These are phyloP conservation scores for Colletotrichum sp. DNA, from an alignment of 2,329 filamentous ascomycete species.

Conservation along the genomic window DNA sequence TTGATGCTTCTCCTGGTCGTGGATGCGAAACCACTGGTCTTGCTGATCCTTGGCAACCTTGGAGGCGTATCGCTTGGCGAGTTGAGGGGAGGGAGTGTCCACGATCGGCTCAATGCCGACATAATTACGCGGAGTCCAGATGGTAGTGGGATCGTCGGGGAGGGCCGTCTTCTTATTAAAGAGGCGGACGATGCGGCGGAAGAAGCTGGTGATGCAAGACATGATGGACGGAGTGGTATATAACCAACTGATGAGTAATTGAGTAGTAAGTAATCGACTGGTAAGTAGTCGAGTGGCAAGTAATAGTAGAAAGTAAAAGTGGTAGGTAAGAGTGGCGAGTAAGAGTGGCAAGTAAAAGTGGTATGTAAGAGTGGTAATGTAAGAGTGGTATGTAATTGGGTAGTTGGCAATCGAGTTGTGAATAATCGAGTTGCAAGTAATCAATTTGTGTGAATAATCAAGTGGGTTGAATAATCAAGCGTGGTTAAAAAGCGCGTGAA, in stretches of 20 bases:
- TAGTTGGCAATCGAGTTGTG: not conserved
- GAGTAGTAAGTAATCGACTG: not conserved
- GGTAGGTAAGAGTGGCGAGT: not conserved
- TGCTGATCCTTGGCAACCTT: not conserved
- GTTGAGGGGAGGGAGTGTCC: not conserved
- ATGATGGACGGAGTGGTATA: not conserved
- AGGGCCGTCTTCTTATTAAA: not conserved
- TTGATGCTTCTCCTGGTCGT: not conserved
- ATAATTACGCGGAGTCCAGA: not conserved
- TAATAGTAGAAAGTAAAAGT: not conserved
- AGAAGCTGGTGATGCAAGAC: not conserved
- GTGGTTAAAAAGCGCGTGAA: not conserved
- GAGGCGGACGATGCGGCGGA: not conserved
- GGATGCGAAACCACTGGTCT: not conserved
- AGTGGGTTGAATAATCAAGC: not conserved
- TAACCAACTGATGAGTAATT: not conserved
- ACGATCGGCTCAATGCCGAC: not conserved
- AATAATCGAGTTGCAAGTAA: not conserved
- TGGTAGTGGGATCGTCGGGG: not conserved
- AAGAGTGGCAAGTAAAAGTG: no score
- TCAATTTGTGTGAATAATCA: not conserved
- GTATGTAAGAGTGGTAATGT: no score
- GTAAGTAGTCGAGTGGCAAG: not conserved
- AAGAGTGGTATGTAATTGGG: not conserved
- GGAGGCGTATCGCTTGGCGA: not conserved